Evolutionary conservation across 352 stramenopile species (phyloP).

Genomic region (Phytophthora vignae): DNA sequence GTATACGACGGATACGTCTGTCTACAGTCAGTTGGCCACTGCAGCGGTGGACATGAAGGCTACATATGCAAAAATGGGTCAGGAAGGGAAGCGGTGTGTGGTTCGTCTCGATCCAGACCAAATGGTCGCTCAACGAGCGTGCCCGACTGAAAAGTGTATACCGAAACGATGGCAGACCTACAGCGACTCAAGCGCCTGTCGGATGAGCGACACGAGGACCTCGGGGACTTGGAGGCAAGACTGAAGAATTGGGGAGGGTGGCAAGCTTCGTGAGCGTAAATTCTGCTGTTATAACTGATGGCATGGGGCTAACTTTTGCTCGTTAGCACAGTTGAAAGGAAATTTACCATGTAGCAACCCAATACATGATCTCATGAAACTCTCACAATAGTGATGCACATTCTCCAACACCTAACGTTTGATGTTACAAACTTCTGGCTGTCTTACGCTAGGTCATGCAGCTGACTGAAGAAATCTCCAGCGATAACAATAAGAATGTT

Average conservation of each 20-base stretch:
- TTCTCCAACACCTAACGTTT: no score
- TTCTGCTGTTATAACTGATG: no score
- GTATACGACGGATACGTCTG: neutral
- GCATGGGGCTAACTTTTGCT: no score
- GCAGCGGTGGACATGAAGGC: neutral
- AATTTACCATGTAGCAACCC: neutral
- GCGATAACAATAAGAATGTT: constrained; percentile 83
- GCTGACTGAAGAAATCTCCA: constrained; percentile 84
- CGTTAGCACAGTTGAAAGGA: neutral
- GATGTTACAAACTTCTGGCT: no score
- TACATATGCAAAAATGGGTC: neutral
- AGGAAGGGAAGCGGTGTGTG: neutral
- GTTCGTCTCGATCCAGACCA: neutral
- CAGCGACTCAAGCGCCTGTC: neutral
- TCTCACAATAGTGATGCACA: neutral
- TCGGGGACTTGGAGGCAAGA: no score
- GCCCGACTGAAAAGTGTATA: neutral
- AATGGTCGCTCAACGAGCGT: neutral
- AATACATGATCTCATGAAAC: neutral
- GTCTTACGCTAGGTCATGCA: constrained; percentile 51
- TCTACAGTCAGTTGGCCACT: neutral
- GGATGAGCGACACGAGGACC: no score
- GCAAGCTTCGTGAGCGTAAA: no score
- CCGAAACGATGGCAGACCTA: neutral
- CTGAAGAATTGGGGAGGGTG: no score